Conservation (phyloP, 345 rosid genomes). For the Pistacia vera region DNA sequence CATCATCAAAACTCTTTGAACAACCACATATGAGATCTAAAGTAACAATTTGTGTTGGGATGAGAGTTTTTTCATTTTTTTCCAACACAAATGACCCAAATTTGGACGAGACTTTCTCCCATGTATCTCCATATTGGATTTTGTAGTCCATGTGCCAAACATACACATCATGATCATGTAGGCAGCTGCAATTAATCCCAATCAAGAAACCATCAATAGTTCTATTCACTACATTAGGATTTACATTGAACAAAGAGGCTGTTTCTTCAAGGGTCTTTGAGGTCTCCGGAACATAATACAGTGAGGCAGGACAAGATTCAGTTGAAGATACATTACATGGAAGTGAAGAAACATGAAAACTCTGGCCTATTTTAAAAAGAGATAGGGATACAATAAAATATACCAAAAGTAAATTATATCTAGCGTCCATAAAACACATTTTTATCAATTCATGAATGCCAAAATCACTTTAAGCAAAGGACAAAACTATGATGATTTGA, state of each 20-base stretch:
- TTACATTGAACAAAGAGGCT: conserved; percentile 31
- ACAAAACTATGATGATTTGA: background rate
- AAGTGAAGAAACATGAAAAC: conserved; percentile 21
- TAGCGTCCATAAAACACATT: conserved; percentile 15
- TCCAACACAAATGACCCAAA: conserved; percentile 26
- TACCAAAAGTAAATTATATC: conserved; percentile 5
- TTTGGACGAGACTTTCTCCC: conserved; percentile 23
- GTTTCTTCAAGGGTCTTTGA: conserved; percentile 22
- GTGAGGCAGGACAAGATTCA: conserved; percentile 31
- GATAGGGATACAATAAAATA: conserved; percentile 12
- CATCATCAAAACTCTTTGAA: conserved; percentile 10
- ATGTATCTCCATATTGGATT: conserved; percentile 30
- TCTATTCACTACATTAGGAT: conserved; percentile 13
- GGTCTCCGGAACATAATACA: conserved; percentile 26
- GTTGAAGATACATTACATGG: conserved; percentile 27
- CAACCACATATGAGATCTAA: conserved; percentile 34
- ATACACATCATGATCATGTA: conserved; percentile 7
- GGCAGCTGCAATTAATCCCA: conserved; percentile 29
- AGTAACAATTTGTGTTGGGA: conserved; percentile 17
- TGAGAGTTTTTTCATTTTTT: conserved; percentile 3
- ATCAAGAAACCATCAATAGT: conserved; percentile 34
- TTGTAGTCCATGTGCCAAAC: conserved; percentile 24
- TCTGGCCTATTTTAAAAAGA: background rate
- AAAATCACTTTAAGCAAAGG: background rate
- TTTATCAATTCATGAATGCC: background rate